Evolutionary conservation across 768 basidiomycete species (phyloP).

Genomic region (Trametes elegans): DNA sequence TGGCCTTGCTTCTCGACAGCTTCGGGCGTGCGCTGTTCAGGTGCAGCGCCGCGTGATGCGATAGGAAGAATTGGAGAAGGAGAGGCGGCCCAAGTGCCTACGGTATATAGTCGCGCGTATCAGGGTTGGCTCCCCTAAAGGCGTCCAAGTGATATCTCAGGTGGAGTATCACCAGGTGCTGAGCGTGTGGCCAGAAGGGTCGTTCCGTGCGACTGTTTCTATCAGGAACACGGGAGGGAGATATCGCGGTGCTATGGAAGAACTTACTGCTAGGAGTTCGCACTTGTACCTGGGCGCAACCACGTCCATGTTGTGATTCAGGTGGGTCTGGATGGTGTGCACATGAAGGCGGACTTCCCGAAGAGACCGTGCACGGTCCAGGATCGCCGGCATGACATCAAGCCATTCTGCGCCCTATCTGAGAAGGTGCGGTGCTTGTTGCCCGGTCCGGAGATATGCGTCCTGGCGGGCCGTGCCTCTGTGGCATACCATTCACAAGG

Average conservation of each 20-base stretch:
- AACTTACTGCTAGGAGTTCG: too few species aligned
- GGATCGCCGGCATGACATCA: slow-evolving; percentile 18
- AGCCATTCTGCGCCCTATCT: neutral
- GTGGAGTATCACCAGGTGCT: slow-evolving; percentile 9
- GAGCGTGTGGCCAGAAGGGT: neutral
- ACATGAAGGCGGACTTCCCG: too few species aligned
- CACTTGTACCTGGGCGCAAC: too few species aligned
- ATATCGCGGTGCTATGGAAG: too few species aligned
- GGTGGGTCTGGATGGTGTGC: neutral
- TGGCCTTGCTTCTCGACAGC: neutral
- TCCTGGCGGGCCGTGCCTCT: neutral
- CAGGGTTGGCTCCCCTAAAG: neutral
- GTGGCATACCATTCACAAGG: neutral
- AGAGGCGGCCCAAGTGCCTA: slow-evolving; percentile 6
- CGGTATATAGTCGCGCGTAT: slow-evolving; percentile 11
- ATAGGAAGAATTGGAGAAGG: slow-evolving; percentile 3
- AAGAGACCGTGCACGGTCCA: slow-evolving; percentile 9
- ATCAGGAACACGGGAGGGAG: too few species aligned
- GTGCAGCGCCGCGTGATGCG: slow-evolving; percentile 11
- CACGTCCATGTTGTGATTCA: too few species aligned
- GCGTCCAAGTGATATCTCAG: neutral
- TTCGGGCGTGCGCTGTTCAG: neutral
- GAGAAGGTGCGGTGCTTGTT: slow-evolving; percentile 5
- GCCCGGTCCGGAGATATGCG: neutral
- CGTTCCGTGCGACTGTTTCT: neutral